Evolutionary conservation across 2,329 filamentous ascomycete genomes (phyloP).

Genomic region (Alternaria conjuncta): DNA sequence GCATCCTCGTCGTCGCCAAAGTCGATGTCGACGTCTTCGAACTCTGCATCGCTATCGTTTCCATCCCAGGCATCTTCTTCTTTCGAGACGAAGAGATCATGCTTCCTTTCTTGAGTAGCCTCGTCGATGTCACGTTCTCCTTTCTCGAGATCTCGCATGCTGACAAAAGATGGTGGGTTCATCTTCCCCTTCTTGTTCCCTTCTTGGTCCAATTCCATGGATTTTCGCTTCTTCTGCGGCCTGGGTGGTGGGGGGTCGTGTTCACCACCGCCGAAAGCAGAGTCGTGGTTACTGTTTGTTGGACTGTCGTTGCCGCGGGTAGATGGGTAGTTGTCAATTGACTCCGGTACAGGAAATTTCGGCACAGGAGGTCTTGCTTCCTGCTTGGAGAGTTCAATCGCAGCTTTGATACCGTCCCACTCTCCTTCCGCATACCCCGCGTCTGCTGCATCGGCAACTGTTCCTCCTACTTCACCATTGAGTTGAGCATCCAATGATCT

Average conservation of each 20-base stretch:
- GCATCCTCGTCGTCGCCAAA: neutral
- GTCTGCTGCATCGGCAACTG: neutral
- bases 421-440: neutral
- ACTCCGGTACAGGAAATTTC: neutral
- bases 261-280: neutral
- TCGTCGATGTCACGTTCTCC: neutral
- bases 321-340: neutral
- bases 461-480: neutral
- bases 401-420: neutral
- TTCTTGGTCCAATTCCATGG: neutral
- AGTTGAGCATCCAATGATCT: neutral
- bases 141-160: neutral
- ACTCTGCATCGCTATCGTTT: neutral
- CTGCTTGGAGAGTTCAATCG: neutral
- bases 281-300: neutral
- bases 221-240: neutral
- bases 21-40: neutral
- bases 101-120: neutral
- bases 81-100: neutral
- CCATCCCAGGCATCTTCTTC: neutral
- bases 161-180: neutral
- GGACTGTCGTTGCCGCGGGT: neutral
- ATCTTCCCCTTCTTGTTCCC: neutral
- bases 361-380: neutral
- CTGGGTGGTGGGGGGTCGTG: neutral